Base-by-base conservation (phyloP, 352 stramenopile species). In the Pythium phragmitis region DNA sequence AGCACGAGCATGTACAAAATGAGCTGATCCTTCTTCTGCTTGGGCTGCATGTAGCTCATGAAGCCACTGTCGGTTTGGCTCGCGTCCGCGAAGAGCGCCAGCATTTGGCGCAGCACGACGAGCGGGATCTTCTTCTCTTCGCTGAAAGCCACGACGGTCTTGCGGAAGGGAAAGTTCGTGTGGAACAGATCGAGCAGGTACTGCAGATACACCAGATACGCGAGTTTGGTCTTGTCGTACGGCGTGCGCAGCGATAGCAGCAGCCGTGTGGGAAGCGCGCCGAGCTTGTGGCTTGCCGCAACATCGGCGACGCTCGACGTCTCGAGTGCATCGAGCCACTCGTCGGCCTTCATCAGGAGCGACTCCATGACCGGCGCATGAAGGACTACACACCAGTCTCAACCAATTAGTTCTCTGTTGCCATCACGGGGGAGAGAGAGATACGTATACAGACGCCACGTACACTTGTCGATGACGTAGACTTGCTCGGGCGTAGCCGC, bases 391-490 rank as follows among this genome's bases (percentile, higher is more conserved):
- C 16, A 39, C 42, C 36, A 30, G 63, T 12, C 54, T 3, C 8
- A 11, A 14, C 1, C 39, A 26, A 59, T 11, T 26, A 46, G 39
- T 46, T 46, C 2, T 46, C 39, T 46, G 8, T 46, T n/a, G 6
- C 1, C 11, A 4, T 4, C 11, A 17, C 39, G 16, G 9, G 9
- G 33, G 6, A 39, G 11, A 39, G 7, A 39, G 3, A 13, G 11
- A 39, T 39, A 39, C 4, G 19, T n/a, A 23, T 1, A 56, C 3
- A 30, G 26, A 2, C 12, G 16, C 7, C 57, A 77, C 79, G 63
- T 88, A 94, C 85, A 92, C 69, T 91, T 92, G 48, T 68, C 73
- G n/a, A 94, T 69, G 64, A 76, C 73, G 73, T 94, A 94, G 42
- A 94, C 82, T 42, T 76, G 77, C 34, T 94, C 85, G 3, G 85